A percentile compares a stretch with the other conserved stretches of the same genome.
These are phyloP conservation scores for Colletotrichum agaves DNA, from an alignment of 2,329 filamentous ascomycete genomes.

Conservation along the genomic window DNA sequence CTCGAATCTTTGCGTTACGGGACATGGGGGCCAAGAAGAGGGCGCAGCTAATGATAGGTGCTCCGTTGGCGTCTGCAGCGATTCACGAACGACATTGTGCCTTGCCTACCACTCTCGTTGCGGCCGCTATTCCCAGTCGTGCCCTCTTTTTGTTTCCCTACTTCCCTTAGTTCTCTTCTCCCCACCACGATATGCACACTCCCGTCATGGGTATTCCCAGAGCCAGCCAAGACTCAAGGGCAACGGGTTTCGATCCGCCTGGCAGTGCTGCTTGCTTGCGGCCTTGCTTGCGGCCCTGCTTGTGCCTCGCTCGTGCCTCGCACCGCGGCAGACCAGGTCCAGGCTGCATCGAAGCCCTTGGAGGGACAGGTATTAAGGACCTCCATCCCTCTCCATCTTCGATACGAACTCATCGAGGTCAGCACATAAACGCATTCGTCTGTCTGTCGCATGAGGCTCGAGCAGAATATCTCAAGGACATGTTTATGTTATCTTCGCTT, in stretches of 20 bases:
- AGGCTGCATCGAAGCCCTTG: background rate
- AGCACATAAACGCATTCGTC: background rate
- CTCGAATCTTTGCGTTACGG: conserved; percentile 14
- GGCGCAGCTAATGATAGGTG: conserved; percentile 26
- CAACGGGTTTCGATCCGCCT: conserved; percentile 18
- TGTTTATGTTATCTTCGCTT: background rate
- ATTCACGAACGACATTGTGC: conserved; percentile 2
- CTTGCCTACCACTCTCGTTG: conserved; percentile 7
- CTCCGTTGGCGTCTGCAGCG: conserved; percentile 5
- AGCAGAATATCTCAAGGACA: background rate
- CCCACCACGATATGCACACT: conserved; percentile 25
- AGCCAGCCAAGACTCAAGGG: background rate
- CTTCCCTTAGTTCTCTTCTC: background rate
- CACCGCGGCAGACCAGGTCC: background rate
- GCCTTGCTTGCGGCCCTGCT: too few relatives aligned
- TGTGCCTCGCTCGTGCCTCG: background rate
- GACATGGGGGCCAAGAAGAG: conserved; percentile 5
- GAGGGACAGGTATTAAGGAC: conserved; percentile 18
- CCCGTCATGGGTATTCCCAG: conserved; percentile 1
- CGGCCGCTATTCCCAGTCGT: conserved; percentile 5
- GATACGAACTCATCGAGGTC: conserved; percentile 14
- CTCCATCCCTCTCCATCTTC: background rate
- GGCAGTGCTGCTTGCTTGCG: background rate
- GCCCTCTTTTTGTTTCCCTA: conserved; percentile 10
- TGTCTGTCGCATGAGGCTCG: background rate